Evolutionary conservation across 2,329 filamentous ascomycete species (phyloP), one percentile per base, ranked within the genome.

Genomic region (Celoporthe dispersa): DNA sequence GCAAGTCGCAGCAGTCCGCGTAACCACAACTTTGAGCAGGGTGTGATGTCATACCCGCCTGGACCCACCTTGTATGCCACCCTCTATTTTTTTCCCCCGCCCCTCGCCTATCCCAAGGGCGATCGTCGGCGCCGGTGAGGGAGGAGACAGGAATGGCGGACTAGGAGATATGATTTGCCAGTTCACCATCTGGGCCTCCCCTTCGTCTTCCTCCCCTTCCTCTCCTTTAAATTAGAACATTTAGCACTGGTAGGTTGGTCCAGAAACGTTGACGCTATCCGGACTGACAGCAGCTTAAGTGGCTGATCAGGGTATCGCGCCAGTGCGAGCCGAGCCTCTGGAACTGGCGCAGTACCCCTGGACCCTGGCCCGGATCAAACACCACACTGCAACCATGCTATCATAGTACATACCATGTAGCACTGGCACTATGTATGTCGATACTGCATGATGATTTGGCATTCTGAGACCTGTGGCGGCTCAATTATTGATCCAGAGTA

Each of bases 31-130:
- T 31, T 44, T 51, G 28, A 33, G 28, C 19, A n/a, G 5, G 16
- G 39, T 19, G 59, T 68, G 66, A 68, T 68, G 66, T 68, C 66
- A 68, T 68, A 51, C 44, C 66, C 6, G 22, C 35, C 16, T 28
- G 2, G 57, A 37, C 57, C 66, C 66, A 62, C 66, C 28, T 39
- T 48, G 48, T 5, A 33, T 31, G 25, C 25, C 14, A 57, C 25
- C 25, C 53, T 57, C 3, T 28, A 55, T 55, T 57, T 9, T 14
- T 28, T 33, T 5, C 48, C 7, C n/a, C 7, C n/a, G 22, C 25
- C 51, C n/a, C n/a, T 55, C 25, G 51, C n/a, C 25, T 14, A 28
- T 31, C 5, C 51, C n/a, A 28, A 8, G 55, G 14, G 31, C 11
- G 55, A 35, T 33, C 44, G 55, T 60, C 31, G 28, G 31, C 55